Base-by-base conservation (phyloP, 192 early-diverging fungal genomes). In the Endogone sp. region DNA sequence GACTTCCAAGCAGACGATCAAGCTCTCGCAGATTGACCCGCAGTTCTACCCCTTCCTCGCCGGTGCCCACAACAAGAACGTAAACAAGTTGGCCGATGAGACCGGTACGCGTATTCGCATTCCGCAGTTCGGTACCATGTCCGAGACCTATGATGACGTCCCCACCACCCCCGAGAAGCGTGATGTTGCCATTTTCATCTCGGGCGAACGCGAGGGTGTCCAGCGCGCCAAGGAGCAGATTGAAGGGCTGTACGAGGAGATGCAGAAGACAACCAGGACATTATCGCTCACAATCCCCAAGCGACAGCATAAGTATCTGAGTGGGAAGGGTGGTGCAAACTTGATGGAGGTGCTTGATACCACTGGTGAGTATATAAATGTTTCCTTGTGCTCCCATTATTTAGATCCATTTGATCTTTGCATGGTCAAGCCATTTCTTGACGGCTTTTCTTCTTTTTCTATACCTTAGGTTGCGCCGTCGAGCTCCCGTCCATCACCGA, bases 271-370 rank as follows among this genome's bases (percentile, higher is more conserved):
- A 29, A 90, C 91, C 59, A 78, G 86, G 30, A 88, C 84, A 11
- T 74, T 92, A 58, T 79, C 80, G 2, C 84, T 95, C 58, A 82
- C 83, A 54, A 82, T 98, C 56, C 90, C 92, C 56, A 97, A 98
- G 82, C 89, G 90, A 62, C 94, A 97, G 79, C 97, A 98, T 77
- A 90, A 89, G 56, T 97, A 95, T 76, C 79, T 99, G 23, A 82
- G 96, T 30, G 96, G 96, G 16, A 76, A 87, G 29, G 88, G 91
- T 75, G 94, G 92, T 28, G 74, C 84, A 26, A 84, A 83, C 25
- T 82, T 98, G 59, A 82, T 88, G 61, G 95, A 97, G 56, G 92
- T 99, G 60, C 77, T 94, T 56, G 85, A 87, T n/a, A 79, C 84
- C 0, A 96, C 93, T 28, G 95, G 77, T 74, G 68, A 65, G 60